A percentile compares a stretch with the other conserved stretches of the same genome.
phyloP scores from a whole-genome alignment of 495 filamentous ascomycete species.

The Podospora pseudoanserina region DNA sequence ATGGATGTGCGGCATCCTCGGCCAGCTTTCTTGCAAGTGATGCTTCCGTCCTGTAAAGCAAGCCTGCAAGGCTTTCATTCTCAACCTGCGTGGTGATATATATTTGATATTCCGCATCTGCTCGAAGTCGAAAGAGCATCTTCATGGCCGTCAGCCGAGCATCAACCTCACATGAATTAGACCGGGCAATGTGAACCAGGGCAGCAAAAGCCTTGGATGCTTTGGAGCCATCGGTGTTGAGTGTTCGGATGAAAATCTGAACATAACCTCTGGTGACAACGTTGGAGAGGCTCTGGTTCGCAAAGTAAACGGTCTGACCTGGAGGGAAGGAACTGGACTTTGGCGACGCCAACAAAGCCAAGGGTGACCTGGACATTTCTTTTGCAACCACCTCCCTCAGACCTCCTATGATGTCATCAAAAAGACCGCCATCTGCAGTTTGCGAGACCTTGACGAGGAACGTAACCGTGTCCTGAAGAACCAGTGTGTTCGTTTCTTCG shows the following conservation, averaged over 20 bases:
- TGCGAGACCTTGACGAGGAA: constrained; percentile 51
- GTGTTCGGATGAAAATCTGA: constrained; percentile 57
- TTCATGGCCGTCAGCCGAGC: constrained; percentile 79
- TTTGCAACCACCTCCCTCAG: constrained; percentile 42
- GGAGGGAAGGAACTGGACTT: constrained; percentile 15
- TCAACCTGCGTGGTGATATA: constrained; percentile 64
- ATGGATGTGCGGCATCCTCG: constrained; percentile 46
- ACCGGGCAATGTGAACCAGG: constrained; percentile 57
- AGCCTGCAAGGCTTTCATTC: constrained; percentile 64
- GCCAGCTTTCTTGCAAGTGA: constrained; percentile 48
- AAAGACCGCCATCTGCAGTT: constrained; percentile 46
- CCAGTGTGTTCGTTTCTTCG: constrained; percentile 50
- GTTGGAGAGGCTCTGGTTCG: constrained; percentile 48
- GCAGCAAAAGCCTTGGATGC: constrained; percentile 49
- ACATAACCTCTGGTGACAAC: constrained; percentile 56
- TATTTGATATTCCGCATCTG: constrained; percentile 70
- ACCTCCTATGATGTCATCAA: constrained; percentile 49
- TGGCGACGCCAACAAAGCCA: constrained; percentile 31
- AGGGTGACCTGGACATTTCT: constrained; percentile 37
- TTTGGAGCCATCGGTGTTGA: constrained; percentile 54
- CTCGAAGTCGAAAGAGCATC: constrained; percentile 77
- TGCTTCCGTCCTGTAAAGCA: constrained; percentile 63
- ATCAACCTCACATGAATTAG: constrained; percentile 54
- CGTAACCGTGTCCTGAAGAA: constrained; percentile 49
- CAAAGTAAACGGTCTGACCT: constrained; percentile 23